phyloP scores from a whole-genome alignment of 2,329 filamentous ascomycete species.

The Calonectria pauciramosa region DNA sequence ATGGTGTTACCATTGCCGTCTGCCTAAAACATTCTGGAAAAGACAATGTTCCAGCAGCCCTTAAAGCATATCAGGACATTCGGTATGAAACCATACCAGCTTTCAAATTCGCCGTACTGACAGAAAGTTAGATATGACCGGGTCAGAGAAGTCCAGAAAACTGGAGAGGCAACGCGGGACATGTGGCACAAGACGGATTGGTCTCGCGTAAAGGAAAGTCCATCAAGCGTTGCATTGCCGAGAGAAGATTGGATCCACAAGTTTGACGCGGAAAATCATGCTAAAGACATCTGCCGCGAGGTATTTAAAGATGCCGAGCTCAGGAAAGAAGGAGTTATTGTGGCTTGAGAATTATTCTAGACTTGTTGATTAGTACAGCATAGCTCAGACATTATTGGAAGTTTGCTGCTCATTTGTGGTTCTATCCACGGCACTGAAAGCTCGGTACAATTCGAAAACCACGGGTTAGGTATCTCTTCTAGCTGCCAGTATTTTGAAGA shows the following conservation, averaged over 20 bases:
- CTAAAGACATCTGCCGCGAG: constrained; percentile 35
- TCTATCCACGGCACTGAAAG: too few species aligned
- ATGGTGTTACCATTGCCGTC: constrained; percentile 17
- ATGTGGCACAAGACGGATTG: constrained; percentile 42
- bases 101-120: neutral
- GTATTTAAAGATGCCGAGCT: neutral
- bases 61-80: constrained; percentile 32
- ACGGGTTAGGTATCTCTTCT: too few species aligned
- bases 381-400: too few species aligned
- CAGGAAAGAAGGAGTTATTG: neutral
- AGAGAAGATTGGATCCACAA: constrained; percentile 40
- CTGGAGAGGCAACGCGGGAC: constrained; percentile 37
- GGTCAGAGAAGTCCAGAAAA: constrained; percentile 38
- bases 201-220: constrained; percentile 33
- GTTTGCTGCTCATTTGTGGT: too few species aligned
- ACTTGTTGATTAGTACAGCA: neutral
- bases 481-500: too few species aligned
- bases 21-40: constrained; percentile 15
- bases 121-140: constrained; percentile 29
- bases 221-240: constrained; percentile 31
- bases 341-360: neutral
- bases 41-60: constrained; percentile 25
- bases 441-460: too few species aligned
- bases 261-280: constrained; percentile 37
- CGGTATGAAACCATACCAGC: constrained; percentile 5